These are phyloP conservation scores for Polysphondylium violaceum DNA, from an alignment of 78 protist species.

Conservation along the genomic window DNA sequence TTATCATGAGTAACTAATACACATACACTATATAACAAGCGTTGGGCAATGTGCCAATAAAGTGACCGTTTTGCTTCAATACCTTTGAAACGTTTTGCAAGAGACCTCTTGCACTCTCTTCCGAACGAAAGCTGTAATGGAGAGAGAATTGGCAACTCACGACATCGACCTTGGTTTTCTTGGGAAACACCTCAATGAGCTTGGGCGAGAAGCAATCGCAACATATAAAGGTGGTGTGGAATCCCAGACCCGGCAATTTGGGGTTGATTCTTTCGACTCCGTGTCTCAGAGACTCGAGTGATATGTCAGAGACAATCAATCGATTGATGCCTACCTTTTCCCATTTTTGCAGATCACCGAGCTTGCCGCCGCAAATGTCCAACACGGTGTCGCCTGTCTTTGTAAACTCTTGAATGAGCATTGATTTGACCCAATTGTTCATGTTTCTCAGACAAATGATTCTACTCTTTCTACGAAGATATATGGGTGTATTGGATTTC, in stretches of 20 bases:
- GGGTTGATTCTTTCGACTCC: slow-evolving; percentile 66
- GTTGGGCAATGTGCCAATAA: slow-evolving; percentile 77
- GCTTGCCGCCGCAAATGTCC: slow-evolving; percentile 86
- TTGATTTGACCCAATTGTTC: slow-evolving; percentile 87
- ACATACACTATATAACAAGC: slow-evolving; percentile 76
- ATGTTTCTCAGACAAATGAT: slow-evolving; percentile 56
- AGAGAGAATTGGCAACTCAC: slow-evolving; percentile 91
- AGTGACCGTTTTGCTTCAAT: slow-evolving; percentile 72
- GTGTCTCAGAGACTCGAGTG: slow-evolving; percentile 60
- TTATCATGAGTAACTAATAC: neutral
- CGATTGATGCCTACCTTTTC: slow-evolving; percentile 54
- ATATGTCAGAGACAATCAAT: slow-evolving; percentile 75
- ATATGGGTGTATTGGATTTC: slow-evolving; percentile 20
- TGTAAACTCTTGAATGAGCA: slow-evolving; percentile 69
- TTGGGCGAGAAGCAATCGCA: slow-evolving; percentile 65
- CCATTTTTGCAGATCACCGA: slow-evolving; percentile 88
- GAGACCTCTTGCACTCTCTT: slow-evolving; percentile 65
- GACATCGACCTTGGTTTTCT: slow-evolving; percentile 57
- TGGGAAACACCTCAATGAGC: slow-evolving; percentile 31
- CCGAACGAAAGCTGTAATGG: slow-evolving; percentile 86
- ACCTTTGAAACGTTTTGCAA: slow-evolving; percentile 80
- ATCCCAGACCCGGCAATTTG: neutral
- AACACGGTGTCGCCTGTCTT: slow-evolving; percentile 35
- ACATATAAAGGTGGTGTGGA: slow-evolving; percentile 27
- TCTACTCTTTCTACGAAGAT: slow-evolving; percentile 23